These are phyloP conservation scores for Rutstroemia sp. DNA, from an alignment of 2,329 filamentous ascomycete species.

Conservation along the genomic window DNA sequence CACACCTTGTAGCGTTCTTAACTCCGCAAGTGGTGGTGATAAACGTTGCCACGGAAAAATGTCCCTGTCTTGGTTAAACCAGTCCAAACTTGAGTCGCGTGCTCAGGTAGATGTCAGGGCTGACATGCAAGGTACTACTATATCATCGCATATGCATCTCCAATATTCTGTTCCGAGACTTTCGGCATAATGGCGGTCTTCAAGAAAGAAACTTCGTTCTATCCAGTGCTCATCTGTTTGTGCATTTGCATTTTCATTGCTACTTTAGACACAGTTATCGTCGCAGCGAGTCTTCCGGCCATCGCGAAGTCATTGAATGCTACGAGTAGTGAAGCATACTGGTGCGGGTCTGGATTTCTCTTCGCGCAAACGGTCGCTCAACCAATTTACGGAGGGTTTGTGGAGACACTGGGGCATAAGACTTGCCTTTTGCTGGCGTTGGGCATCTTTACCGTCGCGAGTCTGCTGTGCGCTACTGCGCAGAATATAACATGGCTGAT, in stretches of 20 bases:
- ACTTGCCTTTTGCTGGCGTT: conserved; percentile 11
- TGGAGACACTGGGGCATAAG: conserved; percentile 13
- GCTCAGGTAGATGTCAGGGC: neutral
- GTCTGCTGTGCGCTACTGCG: conserved; percentile 11
- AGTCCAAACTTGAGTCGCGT: too few relatives aligned
- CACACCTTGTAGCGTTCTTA: too few relatives aligned
- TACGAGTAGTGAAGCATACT: conserved; percentile 14
- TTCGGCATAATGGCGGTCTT: neutral
- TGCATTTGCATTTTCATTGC: neutral
- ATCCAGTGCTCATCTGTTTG: neutral
- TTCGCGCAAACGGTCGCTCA: conserved; percentile 14
- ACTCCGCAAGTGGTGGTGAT: too few relatives aligned
- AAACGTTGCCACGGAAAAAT: too few relatives aligned
- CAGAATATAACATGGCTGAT: conserved; percentile 14
- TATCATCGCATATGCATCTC: neutral
- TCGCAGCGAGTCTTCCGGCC: conserved; percentile 9
- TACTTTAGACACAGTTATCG: neutral
- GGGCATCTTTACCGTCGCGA: conserved; percentile 5
- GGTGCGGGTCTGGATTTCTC: conserved; percentile 15
- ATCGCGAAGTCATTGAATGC: conserved; percentile 13
- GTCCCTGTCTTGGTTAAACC: too few relatives aligned
- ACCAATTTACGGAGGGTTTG: conserved; percentile 15
- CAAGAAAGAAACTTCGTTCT: neutral
- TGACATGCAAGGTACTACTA: neutral
- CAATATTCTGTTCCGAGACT: neutral